phyloP scores from a whole-genome alignment of 1,284 basidiomycete species.

The Heliocybe sulcata region DNA sequence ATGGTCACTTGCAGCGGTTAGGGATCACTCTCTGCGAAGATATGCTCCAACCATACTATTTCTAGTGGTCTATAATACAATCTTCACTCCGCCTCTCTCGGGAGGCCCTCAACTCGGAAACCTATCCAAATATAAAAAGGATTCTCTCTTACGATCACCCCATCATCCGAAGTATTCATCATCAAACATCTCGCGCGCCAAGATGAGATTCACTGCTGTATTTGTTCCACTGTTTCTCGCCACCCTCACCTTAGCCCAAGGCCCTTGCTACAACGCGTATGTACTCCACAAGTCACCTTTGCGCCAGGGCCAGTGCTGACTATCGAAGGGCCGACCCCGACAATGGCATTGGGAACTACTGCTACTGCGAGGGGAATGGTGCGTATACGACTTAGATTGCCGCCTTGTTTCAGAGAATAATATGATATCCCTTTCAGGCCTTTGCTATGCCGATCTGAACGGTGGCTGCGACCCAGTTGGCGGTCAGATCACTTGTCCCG shows the following conservation, averaged over 20 bases:
- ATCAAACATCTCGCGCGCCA: neutral
- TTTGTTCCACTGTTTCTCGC: neutral
- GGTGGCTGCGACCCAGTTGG: neutral
- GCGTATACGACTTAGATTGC: neutral
- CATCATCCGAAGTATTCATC: too few species aligned
- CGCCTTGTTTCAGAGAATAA: neutral
- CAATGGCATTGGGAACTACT: conserved; percentile 1
- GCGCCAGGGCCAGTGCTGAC: neutral
- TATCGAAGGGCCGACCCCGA: neutral
- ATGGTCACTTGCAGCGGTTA: too few species aligned
- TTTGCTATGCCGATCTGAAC: neutral
- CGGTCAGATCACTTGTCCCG: neutral
- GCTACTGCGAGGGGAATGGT: conserved; percentile 1
- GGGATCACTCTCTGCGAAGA: too few species aligned
- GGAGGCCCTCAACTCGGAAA: too few species aligned
- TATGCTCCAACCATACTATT: too few species aligned
- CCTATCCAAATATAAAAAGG: neutral
- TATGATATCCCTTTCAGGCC: neutral
- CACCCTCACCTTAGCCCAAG: neutral
- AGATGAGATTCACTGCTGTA: neutral
- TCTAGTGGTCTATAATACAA: too few species aligned
- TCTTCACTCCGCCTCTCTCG: too few species aligned
- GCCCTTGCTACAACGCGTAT: neutral
- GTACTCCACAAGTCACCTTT: neutral
- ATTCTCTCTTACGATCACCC: neutral